These are phyloP conservation scores for Orbilia javanica DNA, from an alignment of 2,329 filamentous ascomycete genomes.

Conservation along the genomic window DNA sequence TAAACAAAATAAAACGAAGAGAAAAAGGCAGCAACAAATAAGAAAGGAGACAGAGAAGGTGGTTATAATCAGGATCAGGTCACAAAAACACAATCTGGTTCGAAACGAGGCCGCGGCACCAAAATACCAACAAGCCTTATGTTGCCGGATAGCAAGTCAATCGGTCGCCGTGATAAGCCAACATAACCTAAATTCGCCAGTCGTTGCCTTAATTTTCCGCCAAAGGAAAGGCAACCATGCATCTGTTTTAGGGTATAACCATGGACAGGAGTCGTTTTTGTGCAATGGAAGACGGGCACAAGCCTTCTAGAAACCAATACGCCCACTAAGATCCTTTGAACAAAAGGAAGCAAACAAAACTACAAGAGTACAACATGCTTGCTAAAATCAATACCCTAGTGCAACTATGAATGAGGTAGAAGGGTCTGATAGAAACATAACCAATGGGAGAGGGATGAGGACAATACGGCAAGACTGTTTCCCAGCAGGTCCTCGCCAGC, in stretches of 20 bases:
- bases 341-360: slow-evolving; percentile 35
- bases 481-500: slow-evolving; percentile 20
- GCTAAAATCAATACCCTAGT: neutral
- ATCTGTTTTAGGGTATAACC: slow-evolving; percentile 12
- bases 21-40: slow-evolving; percentile 2
- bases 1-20: neutral
- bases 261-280: slow-evolving; percentile 24
- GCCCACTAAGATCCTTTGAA: slow-evolving; percentile 28
- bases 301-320: slow-evolving; percentile 50
- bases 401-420: slow-evolving; percentile 24
- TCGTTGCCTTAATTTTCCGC: slow-evolving; percentile 33
- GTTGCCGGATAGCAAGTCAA: slow-evolving; percentile 6
- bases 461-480: neutral
- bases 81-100: slow-evolving; percentile 37
- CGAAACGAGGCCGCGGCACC: slow-evolving; percentile 50
- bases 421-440: neutral
- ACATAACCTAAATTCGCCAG: slow-evolving; percentile 34
- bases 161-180: slow-evolving; percentile 27
- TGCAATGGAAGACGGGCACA: slow-evolving; percentile 48
- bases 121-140: slow-evolving; percentile 38
- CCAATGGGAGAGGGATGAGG: neutral
- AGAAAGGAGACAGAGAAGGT: neutral
- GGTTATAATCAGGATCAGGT: slow-evolving; percentile 4
- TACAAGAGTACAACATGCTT: slow-evolving; percentile 18
- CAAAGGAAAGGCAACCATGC: slow-evolving; percentile 12